Evolutionary conservation across 2,329 filamentous ascomycete species (phyloP), one percentile per base, ranked within the genome.

Genomic region (Ceratocystis alfenasii): DNA sequence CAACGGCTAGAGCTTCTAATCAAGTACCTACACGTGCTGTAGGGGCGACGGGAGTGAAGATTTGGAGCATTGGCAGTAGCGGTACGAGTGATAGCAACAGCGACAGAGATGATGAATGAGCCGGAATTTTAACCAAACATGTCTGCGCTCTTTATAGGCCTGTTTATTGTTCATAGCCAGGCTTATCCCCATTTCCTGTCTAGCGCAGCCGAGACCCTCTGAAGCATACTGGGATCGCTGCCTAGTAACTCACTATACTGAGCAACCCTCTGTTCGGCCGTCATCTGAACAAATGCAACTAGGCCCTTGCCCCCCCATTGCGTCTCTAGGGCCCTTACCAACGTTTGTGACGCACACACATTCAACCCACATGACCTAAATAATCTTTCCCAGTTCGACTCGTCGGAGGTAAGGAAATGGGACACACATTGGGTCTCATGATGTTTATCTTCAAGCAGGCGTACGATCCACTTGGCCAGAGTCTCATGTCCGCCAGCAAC

Each of bases 391-490:
- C 76, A 77, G 33, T 75, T 74, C 48, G 76, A 77, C 61, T 80
- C 77, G 41, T 73, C 71, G n/a, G 74, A 70, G 2, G 74, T 73
- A 8, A 80, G 68, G 5, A 74, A 72, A 0, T 72, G 70, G 63
- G 74, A 73, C 12, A 77, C 71, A 0, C 71, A 68, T 0, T 63
- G 67, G 1, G 70, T 68, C 12, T 71, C 68, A 0, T 69, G 59
- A 10, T 70, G 74, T 70, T 80, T 77, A 6, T 79, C 79, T 20
- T 79, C 77, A 57, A 87, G 79, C 0, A 79, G 71, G 0, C 77
- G 78, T 0, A 81, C 74, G 1, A 83, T 74, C 84, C 85, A 88
- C 65, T 74, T 77, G 0, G 79, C 77, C 5, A 86, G 71, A 0
- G 78, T 80, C 25, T 76, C 72, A 20, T 78, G 74, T 0, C 79